Base-by-base conservation (phyloP, 176 grass and related monocot genomes). In the Aegilops sharonensis region DNA sequence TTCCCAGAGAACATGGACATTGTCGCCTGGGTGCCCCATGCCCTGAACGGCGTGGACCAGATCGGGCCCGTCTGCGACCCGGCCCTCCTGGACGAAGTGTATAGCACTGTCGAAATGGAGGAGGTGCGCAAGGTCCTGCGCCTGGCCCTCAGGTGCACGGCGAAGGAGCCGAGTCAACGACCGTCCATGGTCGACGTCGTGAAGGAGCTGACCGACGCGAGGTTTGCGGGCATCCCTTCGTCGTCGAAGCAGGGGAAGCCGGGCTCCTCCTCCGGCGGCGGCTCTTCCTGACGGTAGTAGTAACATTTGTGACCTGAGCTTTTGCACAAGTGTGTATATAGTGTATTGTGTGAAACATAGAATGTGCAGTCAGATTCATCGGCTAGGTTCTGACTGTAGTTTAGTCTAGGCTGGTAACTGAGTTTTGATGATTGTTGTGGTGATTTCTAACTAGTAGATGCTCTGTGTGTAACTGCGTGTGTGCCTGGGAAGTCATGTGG, bases 161-260 rank as follows among this genome's bases (percentile, higher is more conserved):
- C 78, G 3, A 86, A 64, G 67, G 87, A 89, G 62, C 35, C 86
- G 10, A 86, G 78, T 8, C 48, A 68, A 27, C 83, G 95, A 47
- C 95, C 92, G 15, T 31, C 77, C 47, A 97, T 94, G 95, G 24
- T 47, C 68, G 61, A 88, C 36, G 88, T 91, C n/a, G 92, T 91
- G 17, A 97, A 89, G 63, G 90, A 88, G 67, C 75, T 97, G 72
- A 87, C 60, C 31, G 84, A 86, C 36, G 65, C 48, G 6, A 75
- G 82, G 74, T 85, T 74, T 0, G 88, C 66, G 37, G 21, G 52
- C 11, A 25, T 74, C 35, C 47, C 56, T 1, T 42, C 83, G 1
- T 15, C 45, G 6, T 68, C 69, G 21, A 85, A 89, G 61, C 83
- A 76, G 36, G 87, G 18, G 30, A 61, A 36, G 5, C 29, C 20